These are phyloP conservation scores for Diutina ranongensis DNA, from an alignment of 1,139 yeast species.

Conservation along the genomic window DNA sequence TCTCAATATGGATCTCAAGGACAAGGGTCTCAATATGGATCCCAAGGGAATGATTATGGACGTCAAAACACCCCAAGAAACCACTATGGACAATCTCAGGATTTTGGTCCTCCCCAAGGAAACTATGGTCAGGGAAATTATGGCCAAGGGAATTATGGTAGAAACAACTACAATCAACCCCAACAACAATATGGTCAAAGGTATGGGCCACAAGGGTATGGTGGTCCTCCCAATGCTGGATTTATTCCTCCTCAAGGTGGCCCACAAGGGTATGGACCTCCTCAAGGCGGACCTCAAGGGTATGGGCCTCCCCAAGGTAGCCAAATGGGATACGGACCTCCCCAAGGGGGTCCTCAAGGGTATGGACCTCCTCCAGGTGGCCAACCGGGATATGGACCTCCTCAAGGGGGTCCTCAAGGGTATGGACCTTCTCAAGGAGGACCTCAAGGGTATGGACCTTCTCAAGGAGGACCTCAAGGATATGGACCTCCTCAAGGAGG, in stretches of 20 bases:
- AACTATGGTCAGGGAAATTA: background rate
- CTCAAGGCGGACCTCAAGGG: no score
- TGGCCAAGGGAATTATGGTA: background rate
- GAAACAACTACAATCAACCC: background rate
- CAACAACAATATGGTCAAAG: background rate
- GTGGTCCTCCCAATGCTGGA: no score
- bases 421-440: conserved; percentile 14
- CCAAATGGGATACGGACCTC: conserved; percentile 16
- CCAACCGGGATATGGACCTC: conserved; percentile 11
- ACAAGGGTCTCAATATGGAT: background rate
- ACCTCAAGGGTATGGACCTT: conserved; percentile 11
- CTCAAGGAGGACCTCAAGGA: conserved; percentile 10
- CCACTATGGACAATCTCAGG: background rate
- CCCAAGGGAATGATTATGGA: background rate
- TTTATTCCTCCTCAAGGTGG: background rate
- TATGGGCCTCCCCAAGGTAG: background rate
- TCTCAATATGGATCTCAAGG: background rate
- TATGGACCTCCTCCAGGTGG: conserved; percentile 14
- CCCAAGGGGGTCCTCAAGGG: background rate
- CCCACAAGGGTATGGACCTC: background rate
- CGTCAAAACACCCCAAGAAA: background rate
- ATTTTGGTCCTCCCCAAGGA: background rate
- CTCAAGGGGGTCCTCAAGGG: background rate
- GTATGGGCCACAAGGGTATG: background rate
- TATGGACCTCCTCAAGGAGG: background rate